Percentiles rank a stretch among this genome's conserved stretches.
phyloP scores from a whole-genome alignment of 2,329 filamentous ascomycete species.

The Alternaria longipes region DNA sequence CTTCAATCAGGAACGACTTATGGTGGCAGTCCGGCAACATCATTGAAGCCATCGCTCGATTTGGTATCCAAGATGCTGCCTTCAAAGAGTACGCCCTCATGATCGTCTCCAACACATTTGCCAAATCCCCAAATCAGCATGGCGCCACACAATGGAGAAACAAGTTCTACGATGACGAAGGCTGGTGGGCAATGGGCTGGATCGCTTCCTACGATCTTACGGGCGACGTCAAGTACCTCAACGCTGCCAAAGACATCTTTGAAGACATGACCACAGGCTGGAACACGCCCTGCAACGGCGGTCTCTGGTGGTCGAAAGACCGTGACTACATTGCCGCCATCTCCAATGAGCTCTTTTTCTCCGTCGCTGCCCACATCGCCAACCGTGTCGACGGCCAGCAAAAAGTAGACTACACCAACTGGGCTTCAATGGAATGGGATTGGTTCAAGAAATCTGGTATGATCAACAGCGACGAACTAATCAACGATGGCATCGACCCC shows the following conservation, averaged over 20 bases:
- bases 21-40: slow-evolving; percentile 53
- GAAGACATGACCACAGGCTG: slow-evolving; percentile 64
- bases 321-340: slow-evolving; percentile 64
- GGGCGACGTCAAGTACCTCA: slow-evolving; percentile 61
- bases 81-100: slow-evolving; percentile 41
- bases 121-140: slow-evolving; percentile 39
- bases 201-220: slow-evolving; percentile 67
- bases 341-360: slow-evolving; percentile 67
- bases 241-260: slow-evolving; percentile 64
- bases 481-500: slow-evolving; percentile 64
- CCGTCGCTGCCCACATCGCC: slow-evolving; percentile 63
- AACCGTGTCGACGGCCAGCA: slow-evolving; percentile 55
- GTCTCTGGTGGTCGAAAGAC: slow-evolving; percentile 67
- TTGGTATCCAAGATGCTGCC: slow-evolving; percentile 38
- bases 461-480: slow-evolving; percentile 61
- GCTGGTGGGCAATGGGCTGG: slow-evolving; percentile 71
- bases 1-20: slow-evolving; percentile 26
- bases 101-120: slow-evolving; percentile 47
- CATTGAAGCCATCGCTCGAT: slow-evolving; percentile 44
- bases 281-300: slow-evolving; percentile 59
- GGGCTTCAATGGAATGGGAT: slow-evolving; percentile 62
- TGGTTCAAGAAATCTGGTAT: slow-evolving; percentile 63
- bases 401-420: slow-evolving; percentile 57
- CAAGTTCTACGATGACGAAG: slow-evolving; percentile 67
- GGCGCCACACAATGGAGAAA: slow-evolving; percentile 57